Evolutionary conservation across 768 basidiomycete species (phyloP), one percentile per base, ranked within the genome.

Genomic region (Collybia sordida): DNA sequence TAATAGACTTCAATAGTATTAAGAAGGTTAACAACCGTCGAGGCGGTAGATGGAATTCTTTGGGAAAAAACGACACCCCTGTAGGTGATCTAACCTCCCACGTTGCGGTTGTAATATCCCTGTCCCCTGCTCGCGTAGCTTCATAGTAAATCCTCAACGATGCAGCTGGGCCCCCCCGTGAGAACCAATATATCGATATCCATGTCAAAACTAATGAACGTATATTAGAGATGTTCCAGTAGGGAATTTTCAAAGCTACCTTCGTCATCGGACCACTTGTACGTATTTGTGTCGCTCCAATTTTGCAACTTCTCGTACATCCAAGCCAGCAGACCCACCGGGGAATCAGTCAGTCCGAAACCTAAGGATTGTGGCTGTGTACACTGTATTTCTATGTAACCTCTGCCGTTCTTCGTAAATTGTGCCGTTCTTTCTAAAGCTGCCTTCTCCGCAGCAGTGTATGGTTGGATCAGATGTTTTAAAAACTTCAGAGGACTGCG

Each of bases 121-220:
- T 51, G 11, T 46, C 44, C 31, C 31, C 31, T 31, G 31, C 55
- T 28, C 62, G 61, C 42, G 24, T 49, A 17, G 59, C 54, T 57
- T 85, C 85, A 56, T 77, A 84, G 60, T 85, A 86, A 18, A 84
- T 83, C 12, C 82, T 69, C 7, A 78, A 18, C 0, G 83, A 78
- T 1, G 84, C 81, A 1, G 81, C 72, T 8, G 85, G 82, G 0
- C 82, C 82, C 0, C 75, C 70, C 6, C 75, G 73, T 4, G 83
- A 83, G 63, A 84, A 83, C 68, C 72, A 78, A 55, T 81, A 83
- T 14, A 83, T 71, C 4, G 81, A 82, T 6, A 83, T 61, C 83
- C 83, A 85, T 0, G 79, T 82, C 35, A 85, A 55, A 0, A 83
- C 83, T 84, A 19, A 59, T 35, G 44, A 51, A 45, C 1, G 52